Conservation (phyloP, 768 basidiomycete genomes). For the Calocybe indica region DNA sequence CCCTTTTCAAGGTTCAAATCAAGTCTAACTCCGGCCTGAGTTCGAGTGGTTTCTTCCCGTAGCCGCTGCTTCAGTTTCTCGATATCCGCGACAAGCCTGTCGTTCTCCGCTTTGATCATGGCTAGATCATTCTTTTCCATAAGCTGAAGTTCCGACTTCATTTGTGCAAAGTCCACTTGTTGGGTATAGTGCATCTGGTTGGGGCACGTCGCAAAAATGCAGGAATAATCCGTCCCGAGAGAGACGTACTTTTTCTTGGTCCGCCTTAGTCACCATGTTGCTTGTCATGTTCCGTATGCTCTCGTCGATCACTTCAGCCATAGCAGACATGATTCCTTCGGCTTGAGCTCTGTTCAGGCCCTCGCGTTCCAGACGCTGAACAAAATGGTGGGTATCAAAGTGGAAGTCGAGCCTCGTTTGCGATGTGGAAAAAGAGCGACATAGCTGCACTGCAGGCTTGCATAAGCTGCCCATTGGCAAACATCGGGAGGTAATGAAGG, state of each 20-base stretch:
- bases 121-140: conserved; percentile 97
- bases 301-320: conserved; percentile 97
- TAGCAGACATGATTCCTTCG: conserved; percentile 94
- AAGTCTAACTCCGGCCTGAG: conserved; percentile 88
- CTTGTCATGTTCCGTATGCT: conserved; percentile 93
- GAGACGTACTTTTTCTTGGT: conserved; percentile 83
- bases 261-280: conserved; percentile 93
- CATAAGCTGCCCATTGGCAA: too few species aligned
- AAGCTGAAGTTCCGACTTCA: conserved; percentile 93
- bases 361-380: conserved; percentile 83
- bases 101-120: conserved; percentile 94
- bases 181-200: conserved; percentile 85
- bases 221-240: not conserved
- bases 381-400: conserved; percentile 95
- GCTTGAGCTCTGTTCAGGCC: conserved; percentile 89
- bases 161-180: conserved; percentile 94
- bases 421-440: conserved; percentile 25
- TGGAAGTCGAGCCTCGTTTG: conserved; percentile 49
- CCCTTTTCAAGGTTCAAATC: conserved; percentile 98
- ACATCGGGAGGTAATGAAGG: not conserved
- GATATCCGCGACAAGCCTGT: conserved; percentile 85
- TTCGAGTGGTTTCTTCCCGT: conserved; percentile 85
- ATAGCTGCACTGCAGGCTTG: too few species aligned
- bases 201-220: not conserved
- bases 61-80: conserved; percentile 93